A percentile compares a stretch with the other conserved stretches of the same genome.
These are phyloP conservation scores for Hermanozyma aechmeae DNA, from an alignment of 805 yeast genomes.

Conservation along the genomic window DNA sequence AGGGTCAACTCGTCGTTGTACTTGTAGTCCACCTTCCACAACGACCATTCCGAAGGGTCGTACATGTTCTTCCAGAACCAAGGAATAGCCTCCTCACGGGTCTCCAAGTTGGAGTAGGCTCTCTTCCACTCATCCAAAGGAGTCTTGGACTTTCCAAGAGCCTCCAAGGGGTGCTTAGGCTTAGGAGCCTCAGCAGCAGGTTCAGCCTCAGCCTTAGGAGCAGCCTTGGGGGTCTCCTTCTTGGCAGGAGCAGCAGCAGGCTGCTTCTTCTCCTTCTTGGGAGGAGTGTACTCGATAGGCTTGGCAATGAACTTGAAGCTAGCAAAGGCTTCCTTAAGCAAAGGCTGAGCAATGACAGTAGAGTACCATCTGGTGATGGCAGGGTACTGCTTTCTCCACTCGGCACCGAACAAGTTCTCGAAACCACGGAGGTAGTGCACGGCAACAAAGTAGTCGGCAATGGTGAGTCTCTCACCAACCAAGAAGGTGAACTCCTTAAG, in stretches of 20 bases:
- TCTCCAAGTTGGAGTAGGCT: constrained; percentile 92
- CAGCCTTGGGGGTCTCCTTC: constrained; percentile 17
- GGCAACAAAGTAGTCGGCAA: constrained; percentile 59
- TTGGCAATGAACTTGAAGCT: constrained; percentile 52
- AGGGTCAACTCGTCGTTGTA: constrained; percentile 96
- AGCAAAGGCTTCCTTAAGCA: constrained; percentile 39
- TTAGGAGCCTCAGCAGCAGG: constrained; percentile 53
- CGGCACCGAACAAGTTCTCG: constrained; percentile 48
- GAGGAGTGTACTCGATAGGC: constrained; percentile 56
- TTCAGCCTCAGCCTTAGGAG: constrained; percentile 21
- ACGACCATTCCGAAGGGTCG: constrained; percentile 88
- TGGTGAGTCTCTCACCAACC: constrained; percentile 55
- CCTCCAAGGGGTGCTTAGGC: constrained; percentile 86
- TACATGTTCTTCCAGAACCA: constrained; percentile 94
- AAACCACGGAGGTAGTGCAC: constrained; percentile 45
- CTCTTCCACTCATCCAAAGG: constrained; percentile 93
- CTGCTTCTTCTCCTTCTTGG: constrained; percentile 60
- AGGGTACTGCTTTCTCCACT: constrained; percentile 59
- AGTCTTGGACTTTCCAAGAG: constrained; percentile 63
- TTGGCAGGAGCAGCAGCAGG: constrained; percentile 34
- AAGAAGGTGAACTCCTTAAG: constrained; percentile 54
- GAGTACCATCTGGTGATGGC: constrained; percentile 62
- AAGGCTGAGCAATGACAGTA: constrained; percentile 39
- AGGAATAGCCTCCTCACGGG: constrained; percentile 88
- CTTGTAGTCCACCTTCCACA: constrained; percentile 93